Conservation (phyloP, 805 yeast species). For the Isabelozyma rhagii region DNA sequence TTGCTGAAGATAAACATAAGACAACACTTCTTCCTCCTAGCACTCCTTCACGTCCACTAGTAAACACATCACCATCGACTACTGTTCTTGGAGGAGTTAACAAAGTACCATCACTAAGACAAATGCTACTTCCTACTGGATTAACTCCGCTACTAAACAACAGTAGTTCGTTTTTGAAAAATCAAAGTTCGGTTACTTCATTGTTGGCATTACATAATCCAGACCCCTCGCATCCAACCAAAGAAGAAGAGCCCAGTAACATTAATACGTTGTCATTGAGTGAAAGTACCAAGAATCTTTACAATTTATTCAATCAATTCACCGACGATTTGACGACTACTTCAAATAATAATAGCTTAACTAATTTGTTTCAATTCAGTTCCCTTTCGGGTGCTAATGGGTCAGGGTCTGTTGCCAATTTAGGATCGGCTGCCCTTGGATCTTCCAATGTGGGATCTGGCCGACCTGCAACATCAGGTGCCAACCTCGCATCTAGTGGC, state of each 20-base stretch:
- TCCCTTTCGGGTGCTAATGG: not conserved
- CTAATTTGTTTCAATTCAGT: constrained; percentile 23
- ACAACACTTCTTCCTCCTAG: not conserved
- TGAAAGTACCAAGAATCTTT: constrained; percentile 28
- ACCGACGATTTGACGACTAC: constrained; percentile 18
- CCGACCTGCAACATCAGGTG: not conserved
- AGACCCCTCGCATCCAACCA: constrained; percentile 1
- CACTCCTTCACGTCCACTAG: not conserved
- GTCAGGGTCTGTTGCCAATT: too few species aligned
- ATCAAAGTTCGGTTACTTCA: not conserved
- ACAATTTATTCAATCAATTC: constrained; percentile 26
- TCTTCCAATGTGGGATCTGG: too few species aligned
- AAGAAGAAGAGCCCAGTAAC: constrained; percentile 8
- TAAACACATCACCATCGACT: not conserved
- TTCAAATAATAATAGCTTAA: constrained; percentile 11
- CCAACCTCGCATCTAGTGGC: not conserved
- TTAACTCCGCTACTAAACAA: not conserved
- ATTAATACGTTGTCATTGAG: constrained; percentile 13
- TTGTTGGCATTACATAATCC: not conserved
- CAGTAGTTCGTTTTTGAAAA: not conserved
- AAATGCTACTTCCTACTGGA: not conserved
- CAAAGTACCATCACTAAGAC: not conserved
- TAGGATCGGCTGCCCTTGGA: too few species aligned
- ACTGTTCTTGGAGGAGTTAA: not conserved
- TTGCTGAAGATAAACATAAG: not conserved